These are phyloP conservation scores for Seminavis robusta DNA, from an alignment of 108 stramenopile species.

Conservation along the genomic window DNA sequence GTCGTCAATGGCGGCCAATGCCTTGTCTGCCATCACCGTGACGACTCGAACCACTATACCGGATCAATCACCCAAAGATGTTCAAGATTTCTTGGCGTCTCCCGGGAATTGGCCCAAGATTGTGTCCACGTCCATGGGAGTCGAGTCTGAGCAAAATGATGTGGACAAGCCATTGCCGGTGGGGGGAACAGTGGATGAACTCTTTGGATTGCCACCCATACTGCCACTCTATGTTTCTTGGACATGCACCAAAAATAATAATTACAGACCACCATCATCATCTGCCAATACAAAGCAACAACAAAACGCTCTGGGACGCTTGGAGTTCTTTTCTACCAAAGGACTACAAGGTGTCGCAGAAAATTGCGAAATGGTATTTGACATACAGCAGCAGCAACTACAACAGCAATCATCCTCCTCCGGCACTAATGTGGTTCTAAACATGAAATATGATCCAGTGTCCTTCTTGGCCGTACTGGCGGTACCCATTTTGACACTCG, in stretches of 20 bases:
- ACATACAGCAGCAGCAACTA: conserved; percentile 4
- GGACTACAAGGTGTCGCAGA: conserved; percentile 32
- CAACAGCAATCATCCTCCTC: not conserved
- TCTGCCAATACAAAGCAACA: too few species aligned
- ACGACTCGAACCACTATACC: too few species aligned
- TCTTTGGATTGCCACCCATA: conserved; percentile 37
- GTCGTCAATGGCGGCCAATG: too few species aligned
- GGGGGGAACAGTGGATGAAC: conserved; percentile 48
- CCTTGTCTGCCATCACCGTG: too few species aligned
- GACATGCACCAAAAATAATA: conserved; percentile 22
- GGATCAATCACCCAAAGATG: too few species aligned
- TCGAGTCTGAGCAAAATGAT: too few species aligned
- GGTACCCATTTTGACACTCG: conserved; percentile 25
- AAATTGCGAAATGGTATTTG: conserved; percentile 47
- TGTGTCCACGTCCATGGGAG: too few species aligned
- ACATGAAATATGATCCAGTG: conserved; percentile 37
- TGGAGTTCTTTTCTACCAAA: conserved; percentile 23
- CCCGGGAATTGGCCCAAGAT: too few species aligned
- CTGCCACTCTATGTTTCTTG: conserved; percentile 34
- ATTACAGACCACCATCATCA: too few species aligned
- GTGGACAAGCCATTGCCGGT: too few species aligned
- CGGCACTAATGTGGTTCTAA: conserved; percentile 16
- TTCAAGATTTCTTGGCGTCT: too few species aligned
- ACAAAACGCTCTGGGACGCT: too few species aligned
- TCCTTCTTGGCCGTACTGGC: conserved; percentile 30